Evolutionary conservation across 805 yeast genomes (phyloP), one percentile per base, ranked within the genome.

Genomic region (Alloascoidea hylecoeti): DNA sequence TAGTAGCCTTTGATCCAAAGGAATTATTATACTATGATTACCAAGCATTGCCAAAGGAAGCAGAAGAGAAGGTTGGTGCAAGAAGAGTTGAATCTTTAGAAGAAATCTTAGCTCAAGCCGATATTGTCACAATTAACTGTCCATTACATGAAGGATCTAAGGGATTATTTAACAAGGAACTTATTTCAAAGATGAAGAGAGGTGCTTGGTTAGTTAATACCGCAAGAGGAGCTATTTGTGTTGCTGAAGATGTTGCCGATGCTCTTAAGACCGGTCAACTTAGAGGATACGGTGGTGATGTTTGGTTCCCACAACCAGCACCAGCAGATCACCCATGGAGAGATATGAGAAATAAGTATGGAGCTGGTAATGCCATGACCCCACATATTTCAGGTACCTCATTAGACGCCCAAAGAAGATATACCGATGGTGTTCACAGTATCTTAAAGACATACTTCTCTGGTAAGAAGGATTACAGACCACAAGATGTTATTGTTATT

Each of bases 291-390:
- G 92, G 88, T 50, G 92, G 89, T 48, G 92, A 81, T 57, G 92
- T 81, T 38, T 80, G 89, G 85, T 69, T 51, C 63, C 78, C 78
- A n/a, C 94, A 81, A 58, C 94, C 94, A 33, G 82, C 89, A 17
- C 85, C 86, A 45, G 60, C 62, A 39, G 68, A 67, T 55, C 86
- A 79, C 51, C 86, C 88, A 46, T 81, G 92, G 92, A 68, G 85
- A 65, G 39, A 63, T 6, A 70, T 79, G 75, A 52, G 61, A 36
- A 78, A 78, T 69, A 61, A 69, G 50, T 70, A 65, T 46, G 79
- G 79, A 41, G 81, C 72, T 28, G 89, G 89, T 46, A 81, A 82
- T 49, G 89, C 88, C 39, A 79, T 81, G 89, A 78, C 85, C 38
- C 86, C 88, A 16, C 92, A 80, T 53, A 72, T 75, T 47, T 74